These are phyloP conservation scores for Corymbia maculata DNA, from an alignment of 345 rosid species.

Conservation along the genomic window DNA sequence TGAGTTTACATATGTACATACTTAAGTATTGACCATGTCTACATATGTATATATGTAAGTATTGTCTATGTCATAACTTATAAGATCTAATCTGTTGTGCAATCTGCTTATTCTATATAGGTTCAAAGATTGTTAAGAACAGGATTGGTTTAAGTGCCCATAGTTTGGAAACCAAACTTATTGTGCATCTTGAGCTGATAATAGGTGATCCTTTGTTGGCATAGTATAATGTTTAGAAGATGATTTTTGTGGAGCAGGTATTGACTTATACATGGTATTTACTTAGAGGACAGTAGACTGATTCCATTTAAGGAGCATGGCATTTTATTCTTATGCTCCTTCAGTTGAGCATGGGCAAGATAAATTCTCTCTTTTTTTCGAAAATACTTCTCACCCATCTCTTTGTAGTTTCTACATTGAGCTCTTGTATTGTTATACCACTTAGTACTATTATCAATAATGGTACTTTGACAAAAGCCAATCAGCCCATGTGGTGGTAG, in stretches of 20 bases:
- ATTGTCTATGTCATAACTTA: background rate
- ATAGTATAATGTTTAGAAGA: background rate
- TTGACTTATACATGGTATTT: background rate
- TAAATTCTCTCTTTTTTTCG: background rate
- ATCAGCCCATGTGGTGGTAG: background rate
- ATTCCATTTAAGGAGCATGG: background rate
- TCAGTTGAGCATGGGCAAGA: background rate
- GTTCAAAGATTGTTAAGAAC: background rate
- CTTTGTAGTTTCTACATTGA: background rate
- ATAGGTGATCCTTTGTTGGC: background rate
- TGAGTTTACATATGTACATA: background rate
- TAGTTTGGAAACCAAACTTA: background rate
- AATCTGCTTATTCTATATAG: background rate
- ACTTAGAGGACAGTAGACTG: background rate
- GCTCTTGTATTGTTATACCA: background rate
- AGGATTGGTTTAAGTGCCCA: background rate
- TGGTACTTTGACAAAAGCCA: background rate
- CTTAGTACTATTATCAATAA: no score
- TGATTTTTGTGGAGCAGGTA: background rate
- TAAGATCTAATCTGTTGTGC: background rate
- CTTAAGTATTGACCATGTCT: background rate
- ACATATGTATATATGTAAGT: background rate
- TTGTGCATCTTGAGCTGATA: background rate
- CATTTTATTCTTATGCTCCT: background rate
- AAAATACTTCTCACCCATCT: background rate